Conservation (phyloP, 768 basidiomycete species). For the Termitomyces sp. region DNA sequence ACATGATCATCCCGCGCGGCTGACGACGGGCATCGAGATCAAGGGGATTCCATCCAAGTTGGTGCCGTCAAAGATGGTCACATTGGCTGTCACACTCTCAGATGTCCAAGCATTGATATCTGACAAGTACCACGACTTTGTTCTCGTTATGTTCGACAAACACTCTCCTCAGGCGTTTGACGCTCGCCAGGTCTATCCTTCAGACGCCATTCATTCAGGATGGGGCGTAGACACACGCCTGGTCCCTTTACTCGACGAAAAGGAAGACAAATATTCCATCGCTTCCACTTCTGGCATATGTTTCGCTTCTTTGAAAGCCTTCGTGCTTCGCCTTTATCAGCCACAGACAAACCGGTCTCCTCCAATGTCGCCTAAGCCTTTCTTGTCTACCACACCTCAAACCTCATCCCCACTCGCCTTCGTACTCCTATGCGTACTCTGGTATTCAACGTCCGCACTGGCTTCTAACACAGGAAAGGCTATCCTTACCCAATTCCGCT, state of each 20-base stretch:
- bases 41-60: not conserved
- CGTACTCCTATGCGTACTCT: constrained; percentile 76
- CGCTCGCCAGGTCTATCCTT: constrained; percentile 13
- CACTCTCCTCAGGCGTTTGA: constrained; percentile 21
- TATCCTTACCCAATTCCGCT: constrained; percentile 88
- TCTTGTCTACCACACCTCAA: constrained; percentile 23
- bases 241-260: constrained; percentile 25
- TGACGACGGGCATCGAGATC: not conserved
- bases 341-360: constrained; percentile 21
- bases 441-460: constrained; percentile 91
- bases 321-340: constrained; percentile 18
- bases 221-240: constrained; percentile 25
- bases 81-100: constrained; percentile 2
- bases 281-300: constrained; percentile 17
- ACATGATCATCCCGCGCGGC: not conserved
- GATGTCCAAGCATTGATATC: constrained; percentile 10
- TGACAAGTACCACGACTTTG: not conserved
- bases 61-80: constrained; percentile 10
- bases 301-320: constrained; percentile 20
- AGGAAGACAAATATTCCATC: constrained; percentile 25
- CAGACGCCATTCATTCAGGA: constrained; percentile 16
- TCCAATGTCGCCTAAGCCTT: constrained; percentile 18
- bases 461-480: constrained; percentile 97
- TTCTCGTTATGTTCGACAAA: constrained; percentile 16
- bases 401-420: constrained; percentile 45